Conservation (phyloP, 768 basidiomycete species). For the Astraeus odoratus region DNA sequence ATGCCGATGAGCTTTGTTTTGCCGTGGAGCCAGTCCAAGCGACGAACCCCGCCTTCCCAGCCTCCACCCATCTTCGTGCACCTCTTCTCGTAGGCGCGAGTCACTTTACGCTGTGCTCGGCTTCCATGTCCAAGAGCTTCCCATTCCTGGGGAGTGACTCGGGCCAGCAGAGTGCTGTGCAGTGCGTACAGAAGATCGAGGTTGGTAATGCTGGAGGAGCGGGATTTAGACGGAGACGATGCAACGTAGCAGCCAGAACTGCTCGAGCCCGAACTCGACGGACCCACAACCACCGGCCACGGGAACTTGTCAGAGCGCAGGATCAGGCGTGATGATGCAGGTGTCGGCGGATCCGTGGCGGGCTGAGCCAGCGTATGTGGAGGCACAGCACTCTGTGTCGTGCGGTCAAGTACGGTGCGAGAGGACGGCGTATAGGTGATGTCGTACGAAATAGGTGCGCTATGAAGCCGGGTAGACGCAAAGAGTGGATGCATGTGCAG, state of each 20-base stretch:
- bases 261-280: conserved; percentile 23
- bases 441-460: conserved; percentile 59
- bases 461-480: conserved; percentile 47
- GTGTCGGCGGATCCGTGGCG: conserved; percentile 55
- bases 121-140: conserved; percentile 48
- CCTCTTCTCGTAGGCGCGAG: conserved; percentile 55
- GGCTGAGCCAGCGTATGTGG: conserved; percentile 51
- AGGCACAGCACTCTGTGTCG: conserved; percentile 47
- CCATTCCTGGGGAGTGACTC: conserved; percentile 64
- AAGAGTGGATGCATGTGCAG: conserved; percentile 61
- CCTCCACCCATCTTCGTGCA: conserved; percentile 58
- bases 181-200: conserved; percentile 57
- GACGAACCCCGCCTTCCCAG: conserved; percentile 62
- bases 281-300: conserved; percentile 50
- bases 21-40: conserved; percentile 59
- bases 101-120: conserved; percentile 50
- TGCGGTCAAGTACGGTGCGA: conserved; percentile 49
- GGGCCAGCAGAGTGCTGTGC: conserved; percentile 46
- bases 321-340: conserved; percentile 38
- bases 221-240: conserved; percentile 12
- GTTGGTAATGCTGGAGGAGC: conserved; percentile 42
- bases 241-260: conserved; percentile 19
- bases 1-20: conserved; percentile 56
- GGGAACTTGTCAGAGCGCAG: conserved; percentile 53
- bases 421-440: conserved; percentile 49